These are phyloP conservation scores for Adansonia grandidieri DNA, from an alignment of 441 rosid species.

Conservation along the genomic window DNA sequence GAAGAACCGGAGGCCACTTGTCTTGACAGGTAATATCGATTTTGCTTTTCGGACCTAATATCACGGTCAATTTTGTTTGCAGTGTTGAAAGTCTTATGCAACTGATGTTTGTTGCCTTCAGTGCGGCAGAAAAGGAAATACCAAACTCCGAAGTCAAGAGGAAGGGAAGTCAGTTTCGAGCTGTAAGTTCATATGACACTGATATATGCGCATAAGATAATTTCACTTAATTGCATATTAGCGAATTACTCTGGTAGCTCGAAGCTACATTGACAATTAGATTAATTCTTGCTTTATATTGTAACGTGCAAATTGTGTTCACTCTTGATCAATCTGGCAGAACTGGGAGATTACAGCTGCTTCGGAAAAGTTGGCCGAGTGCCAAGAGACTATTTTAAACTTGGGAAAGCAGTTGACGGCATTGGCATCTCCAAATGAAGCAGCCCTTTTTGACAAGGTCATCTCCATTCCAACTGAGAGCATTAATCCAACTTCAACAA, in stretches of 20 bases:
- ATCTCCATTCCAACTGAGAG: slow-evolving; percentile 33
- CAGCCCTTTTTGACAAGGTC: slow-evolving; percentile 52
- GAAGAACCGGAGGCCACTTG: slow-evolving; percentile 51
- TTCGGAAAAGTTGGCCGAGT: slow-evolving; percentile 88
- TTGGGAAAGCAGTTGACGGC: slow-evolving; percentile 87
- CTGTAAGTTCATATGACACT: slow-evolving; percentile 53
- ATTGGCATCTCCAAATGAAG: slow-evolving; percentile 66
- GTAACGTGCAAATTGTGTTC: slow-evolving; percentile 3
- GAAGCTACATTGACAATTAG: background rate
- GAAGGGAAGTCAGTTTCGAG: slow-evolving; percentile 59
- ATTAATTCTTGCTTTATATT: background rate
- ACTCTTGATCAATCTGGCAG: slow-evolving; percentile 43
- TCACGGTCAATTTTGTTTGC: background rate
- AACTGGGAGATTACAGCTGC: slow-evolving; percentile 85
- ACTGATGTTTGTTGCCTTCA: slow-evolving; percentile 41
- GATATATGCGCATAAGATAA: background rate
- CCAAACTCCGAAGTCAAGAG: slow-evolving; percentile 38
- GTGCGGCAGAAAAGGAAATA: slow-evolving; percentile 45
- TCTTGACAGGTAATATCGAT: slow-evolving; percentile 51
- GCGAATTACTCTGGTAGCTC: background rate
- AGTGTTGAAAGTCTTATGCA: slow-evolving; percentile 30
- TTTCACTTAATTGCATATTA: too few relatives aligned
- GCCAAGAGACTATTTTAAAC: slow-evolving; percentile 84
- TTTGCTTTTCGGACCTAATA: background rate
- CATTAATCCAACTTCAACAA: slow-evolving; percentile 22